Evolutionary conservation across 2,329 filamentous ascomycete genomes (phyloP), one percentile per base, ranked within the genome.

Genomic region (Escovopsis sp.): DNA sequence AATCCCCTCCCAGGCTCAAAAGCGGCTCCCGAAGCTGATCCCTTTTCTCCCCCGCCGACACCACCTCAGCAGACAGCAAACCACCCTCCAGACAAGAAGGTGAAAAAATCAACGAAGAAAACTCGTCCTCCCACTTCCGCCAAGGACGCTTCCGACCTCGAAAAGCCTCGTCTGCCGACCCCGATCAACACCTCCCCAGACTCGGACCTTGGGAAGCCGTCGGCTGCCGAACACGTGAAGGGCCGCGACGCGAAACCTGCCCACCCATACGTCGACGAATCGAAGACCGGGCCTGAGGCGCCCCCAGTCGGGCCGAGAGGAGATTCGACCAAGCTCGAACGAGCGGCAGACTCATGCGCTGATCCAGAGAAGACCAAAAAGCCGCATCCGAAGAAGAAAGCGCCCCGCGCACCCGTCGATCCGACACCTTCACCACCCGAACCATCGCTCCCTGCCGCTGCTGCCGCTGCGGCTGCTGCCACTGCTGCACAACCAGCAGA

Each of bases 21-120:
- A 23, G 34, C 27, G 31, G 31, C 33, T 29, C 30, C 37, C 11
- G 35, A 31, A 15, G 34, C 27, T 26, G 39, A 23, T 14, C 39
- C 41, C 11, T 25, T 25, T 25, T 25, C 21, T 25, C 43, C 56
- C 12, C 44, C 46, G 36, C 35, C 45, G 27, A 40, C 44, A 17
- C 39, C 40, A 19, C 32, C 33, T 13, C 33, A 43, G 18, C 37
- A 34, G 12, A 44, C 51, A 14, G 31, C 9, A 37, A n/a, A n/a
- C n/a, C 30, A 14, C 11, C 32, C 17, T 25, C 30, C 11, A 14
- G 30, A 19, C 33, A 38, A 21, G 38, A 31, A 31, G 28, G 28
- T 31, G 28, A 31, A 31, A 31, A 31, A 31, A 15, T 16, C 28
- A 16, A 11, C 17, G 4, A 31, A 38, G 27, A 35, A 35, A 26